Evolutionary conservation across 1,139 yeast species (phyloP).

Genomic region (Saccharomycopsis hybrid): DNA sequence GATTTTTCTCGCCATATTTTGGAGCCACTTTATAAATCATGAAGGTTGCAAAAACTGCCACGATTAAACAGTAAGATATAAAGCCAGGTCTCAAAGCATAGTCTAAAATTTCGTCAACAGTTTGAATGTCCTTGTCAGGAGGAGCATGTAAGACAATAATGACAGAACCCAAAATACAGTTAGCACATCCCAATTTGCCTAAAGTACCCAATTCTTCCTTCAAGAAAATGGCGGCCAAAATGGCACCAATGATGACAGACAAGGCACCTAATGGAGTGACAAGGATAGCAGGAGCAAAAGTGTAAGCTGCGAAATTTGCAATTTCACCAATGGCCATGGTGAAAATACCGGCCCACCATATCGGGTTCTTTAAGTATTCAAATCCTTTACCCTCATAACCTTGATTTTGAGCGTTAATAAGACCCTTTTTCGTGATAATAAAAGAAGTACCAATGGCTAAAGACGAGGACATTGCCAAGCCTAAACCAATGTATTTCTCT

Average conservation of each 20-base stretch:
- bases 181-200: conserved; percentile 94
- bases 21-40: conserved; percentile 86
- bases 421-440: conserved; percentile 83
- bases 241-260: conserved; percentile 86
- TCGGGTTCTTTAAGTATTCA: conserved; percentile 74
- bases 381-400: conserved; percentile 67
- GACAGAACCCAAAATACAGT: conserved; percentile 84
- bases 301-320: conserved; percentile 91
- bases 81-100: conserved; percentile 83
- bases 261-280: conserved; percentile 92
- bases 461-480: conserved; percentile 81
- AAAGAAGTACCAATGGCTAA: conserved; percentile 88
- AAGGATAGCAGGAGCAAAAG: conserved; percentile 89
- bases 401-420: conserved; percentile 63
- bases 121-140: conserved; percentile 79
- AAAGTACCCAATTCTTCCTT: conserved; percentile 82
- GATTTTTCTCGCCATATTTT: conserved; percentile 69
- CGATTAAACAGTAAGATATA: conserved; percentile 56
- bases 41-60: conserved; percentile 59
- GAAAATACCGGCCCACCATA: conserved; percentile 93
- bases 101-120: conserved; percentile 79
- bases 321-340: conserved; percentile 91
- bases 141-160: conserved; percentile 90
- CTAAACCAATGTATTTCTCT: conserved; percentile 85
- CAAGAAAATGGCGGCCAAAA: conserved; percentile 75